Evolutionary conservation across 805 yeast genomes (phyloP), one percentile per base, ranked within the genome.

Genomic region (Yamadazyma sp.): DNA sequence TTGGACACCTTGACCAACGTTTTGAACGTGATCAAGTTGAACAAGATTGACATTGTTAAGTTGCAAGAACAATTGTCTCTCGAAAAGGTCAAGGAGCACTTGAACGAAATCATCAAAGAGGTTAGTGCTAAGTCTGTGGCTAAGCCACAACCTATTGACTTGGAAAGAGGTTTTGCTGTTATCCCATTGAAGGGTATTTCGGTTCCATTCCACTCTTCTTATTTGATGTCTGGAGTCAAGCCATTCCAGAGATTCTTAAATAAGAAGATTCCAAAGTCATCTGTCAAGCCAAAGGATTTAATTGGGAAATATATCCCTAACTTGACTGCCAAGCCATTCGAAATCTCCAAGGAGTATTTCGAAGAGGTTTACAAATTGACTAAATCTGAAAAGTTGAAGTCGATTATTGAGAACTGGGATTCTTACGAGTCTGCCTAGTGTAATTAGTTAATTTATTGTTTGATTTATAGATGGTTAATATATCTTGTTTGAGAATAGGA

Each of bases 131-230:
- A 85, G 62, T 78, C 96, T 12, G 37, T 64, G 37, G 95, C 85
- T 42, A 93, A 93, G 71, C 89, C 95, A 37, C 98, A 91, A 73
- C 99, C 99, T 53, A 87, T 93, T 62, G 95, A 89, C 40, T 76
- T 95, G 58, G 95, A 93, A 71, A 84, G 99, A 73, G 99, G 99
- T 17, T 91, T 87, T 54, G 98, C 99, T 28, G 91, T 93, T 56
- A 93, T 93, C 55, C 99, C 99, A 63, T 79, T 93, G 67, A 89
- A 84, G 75, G 99, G 99, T 54, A 93, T 93, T 51, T 88, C 96
- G n/a, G 99, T 93, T 61, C 99, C 99, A 47, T 93, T 93, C 97
- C 99, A 93, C 71, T 89, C 97, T 19, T 83, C 96, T n/a, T 93
- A 95, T 73, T 77, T 93, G 72, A 84, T 91, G 77, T 86, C 93